Evolutionary conservation across 106 monocot genomes (phyloP).

Genomic region (Agapanthus africanus): DNA sequence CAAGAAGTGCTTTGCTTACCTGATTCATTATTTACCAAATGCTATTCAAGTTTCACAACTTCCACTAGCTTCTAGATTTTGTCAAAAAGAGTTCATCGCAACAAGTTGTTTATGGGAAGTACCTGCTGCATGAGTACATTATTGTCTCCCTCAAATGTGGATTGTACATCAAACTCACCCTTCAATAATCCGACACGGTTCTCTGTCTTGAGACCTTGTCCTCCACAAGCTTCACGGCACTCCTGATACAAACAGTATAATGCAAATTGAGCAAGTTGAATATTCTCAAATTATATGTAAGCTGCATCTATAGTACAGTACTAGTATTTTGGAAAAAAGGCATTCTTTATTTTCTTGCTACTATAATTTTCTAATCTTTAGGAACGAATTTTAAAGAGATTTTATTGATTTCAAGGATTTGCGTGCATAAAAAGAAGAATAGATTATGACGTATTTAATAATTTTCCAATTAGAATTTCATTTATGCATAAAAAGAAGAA

Average conservation of each 20-base stretch:
- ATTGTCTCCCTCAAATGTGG: slow-evolving; percentile 98
- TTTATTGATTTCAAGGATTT: too few relatives aligned
- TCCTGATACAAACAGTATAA: slow-evolving; percentile 35
- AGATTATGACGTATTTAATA: too few relatives aligned
- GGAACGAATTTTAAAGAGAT: too few relatives aligned
- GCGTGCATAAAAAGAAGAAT: too few relatives aligned
- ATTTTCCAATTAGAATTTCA: too few relatives aligned
- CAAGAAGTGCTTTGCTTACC: slow-evolving; percentile 89
- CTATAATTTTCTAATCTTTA: too few relatives aligned
- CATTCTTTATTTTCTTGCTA: too few relatives aligned
- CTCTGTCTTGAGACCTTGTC: slow-evolving; percentile 97
- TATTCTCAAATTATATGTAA: not conserved
- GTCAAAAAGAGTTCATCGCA: slow-evolving; percentile 1
- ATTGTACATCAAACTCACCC: slow-evolving; percentile 92
- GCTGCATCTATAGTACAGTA: not conserved
- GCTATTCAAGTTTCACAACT: not conserved
- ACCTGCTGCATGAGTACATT: slow-evolving; percentile 98
- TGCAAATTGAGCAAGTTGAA: not conserved
- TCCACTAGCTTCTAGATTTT: not conserved
- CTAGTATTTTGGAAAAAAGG: too few relatives aligned
- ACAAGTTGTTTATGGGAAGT: not conserved
- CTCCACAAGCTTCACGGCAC: slow-evolving; percentile 96
- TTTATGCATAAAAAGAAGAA: too few relatives aligned
- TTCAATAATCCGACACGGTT: slow-evolving; percentile 76
- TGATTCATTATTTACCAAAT: slow-evolving; percentile 15